phyloP scores from a whole-genome alignment of 805 yeast genomes.

The Wickerhamomyces chambardii region DNA sequence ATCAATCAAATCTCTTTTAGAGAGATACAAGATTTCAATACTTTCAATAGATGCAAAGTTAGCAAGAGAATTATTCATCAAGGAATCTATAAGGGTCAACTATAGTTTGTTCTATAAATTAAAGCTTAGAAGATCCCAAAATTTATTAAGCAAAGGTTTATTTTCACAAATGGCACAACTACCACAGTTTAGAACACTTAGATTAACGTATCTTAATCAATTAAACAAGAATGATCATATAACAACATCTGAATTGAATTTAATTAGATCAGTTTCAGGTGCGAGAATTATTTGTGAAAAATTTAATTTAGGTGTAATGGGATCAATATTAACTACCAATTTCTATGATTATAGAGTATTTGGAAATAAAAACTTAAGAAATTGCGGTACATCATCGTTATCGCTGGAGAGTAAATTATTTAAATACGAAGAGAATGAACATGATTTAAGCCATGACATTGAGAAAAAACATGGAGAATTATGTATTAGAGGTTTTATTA shows the following conservation, averaged over 20 bases:
- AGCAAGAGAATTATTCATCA: conserved; percentile 5
- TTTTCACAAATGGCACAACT: conserved; percentile 15
- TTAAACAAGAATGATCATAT: conserved; percentile 1
- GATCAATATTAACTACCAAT: conserved; percentile 53
- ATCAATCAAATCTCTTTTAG: conserved; percentile 2
- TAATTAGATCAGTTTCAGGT: conserved; percentile 34
- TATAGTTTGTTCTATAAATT: conserved; percentile 1
- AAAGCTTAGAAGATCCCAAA: conserved; percentile 14
- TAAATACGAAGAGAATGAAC: conserved; percentile 13
- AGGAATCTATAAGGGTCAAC: not conserved
- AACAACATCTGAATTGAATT: conserved; percentile 24
- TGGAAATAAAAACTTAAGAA: conserved; percentile 22
- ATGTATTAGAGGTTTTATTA: conserved; percentile 53
- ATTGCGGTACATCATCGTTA: conserved; percentile 51
- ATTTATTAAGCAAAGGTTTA: conserved; percentile 11
- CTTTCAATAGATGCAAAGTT: conserved; percentile 1
- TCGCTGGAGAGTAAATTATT: conserved; percentile 51
- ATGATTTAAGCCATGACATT: conserved; percentile 16
- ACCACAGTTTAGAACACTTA: conserved; percentile 23
- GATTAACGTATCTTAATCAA: conserved; percentile 8
- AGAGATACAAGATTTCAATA: conserved; percentile 6
- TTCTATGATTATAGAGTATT: conserved; percentile 52
- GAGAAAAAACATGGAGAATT: conserved; percentile 39
- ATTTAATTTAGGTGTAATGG: conserved; percentile 35
- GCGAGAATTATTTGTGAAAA: conserved; percentile 44